Percentiles rank a stretch among this genome's conserved stretches.
phyloP scores from a whole-genome alignment of 2,329 filamentous ascomycete species.

The Pseudopyrenochaeta lycopersici region DNA sequence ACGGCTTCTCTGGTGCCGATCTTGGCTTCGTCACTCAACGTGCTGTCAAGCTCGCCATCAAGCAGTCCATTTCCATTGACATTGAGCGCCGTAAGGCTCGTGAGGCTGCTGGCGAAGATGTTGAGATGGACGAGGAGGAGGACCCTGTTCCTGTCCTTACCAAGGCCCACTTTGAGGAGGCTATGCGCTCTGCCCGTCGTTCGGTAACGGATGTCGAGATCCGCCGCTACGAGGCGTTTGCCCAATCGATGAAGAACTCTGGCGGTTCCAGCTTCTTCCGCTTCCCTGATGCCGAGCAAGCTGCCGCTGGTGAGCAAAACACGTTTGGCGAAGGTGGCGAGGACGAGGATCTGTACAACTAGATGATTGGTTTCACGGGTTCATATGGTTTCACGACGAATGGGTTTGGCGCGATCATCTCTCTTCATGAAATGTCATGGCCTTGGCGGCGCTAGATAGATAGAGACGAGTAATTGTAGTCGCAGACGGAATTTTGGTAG shows the following conservation, averaged over 20 bases:
- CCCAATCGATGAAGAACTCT: slow-evolving; percentile 98
- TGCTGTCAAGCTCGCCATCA: slow-evolving; percentile 99
- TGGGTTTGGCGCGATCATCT: slow-evolving; percentile 14
- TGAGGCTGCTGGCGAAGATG: slow-evolving; percentile 75
- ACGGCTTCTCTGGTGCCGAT: slow-evolving; percentile 99
- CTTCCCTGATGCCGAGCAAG: slow-evolving; percentile 72
- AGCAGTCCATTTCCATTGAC: slow-evolving; percentile 88
- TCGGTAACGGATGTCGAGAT: slow-evolving; percentile 98
- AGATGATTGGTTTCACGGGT: slow-evolving; percentile 52
- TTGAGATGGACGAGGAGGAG: slow-evolving; percentile 78
- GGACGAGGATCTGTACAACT: slow-evolving; percentile 97
- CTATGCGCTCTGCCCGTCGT: slow-evolving; percentile 91
- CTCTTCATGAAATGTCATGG: slow-evolving; percentile 20
- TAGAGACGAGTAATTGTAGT: slow-evolving; percentile 25
- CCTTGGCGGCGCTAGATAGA: slow-evolving; percentile 22
- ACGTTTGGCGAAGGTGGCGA: slow-evolving; percentile 86
- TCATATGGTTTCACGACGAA: slow-evolving; percentile 26
- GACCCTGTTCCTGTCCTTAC: slow-evolving; percentile 97
- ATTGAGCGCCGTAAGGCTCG: slow-evolving; percentile 91
- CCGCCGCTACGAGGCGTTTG: slow-evolving; percentile 96
- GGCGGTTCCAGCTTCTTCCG: slow-evolving; percentile 97
- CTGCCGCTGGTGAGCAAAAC: slow-evolving; percentile 56
- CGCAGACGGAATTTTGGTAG: slow-evolving; percentile 9
- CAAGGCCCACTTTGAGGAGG: slow-evolving; percentile 97
- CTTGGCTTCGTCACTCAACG: slow-evolving; percentile 98